These are phyloP conservation scores for Exophiala oligosperma DNA, from an alignment of 2,329 filamentous ascomycete genomes.

Conservation along the genomic window DNA sequence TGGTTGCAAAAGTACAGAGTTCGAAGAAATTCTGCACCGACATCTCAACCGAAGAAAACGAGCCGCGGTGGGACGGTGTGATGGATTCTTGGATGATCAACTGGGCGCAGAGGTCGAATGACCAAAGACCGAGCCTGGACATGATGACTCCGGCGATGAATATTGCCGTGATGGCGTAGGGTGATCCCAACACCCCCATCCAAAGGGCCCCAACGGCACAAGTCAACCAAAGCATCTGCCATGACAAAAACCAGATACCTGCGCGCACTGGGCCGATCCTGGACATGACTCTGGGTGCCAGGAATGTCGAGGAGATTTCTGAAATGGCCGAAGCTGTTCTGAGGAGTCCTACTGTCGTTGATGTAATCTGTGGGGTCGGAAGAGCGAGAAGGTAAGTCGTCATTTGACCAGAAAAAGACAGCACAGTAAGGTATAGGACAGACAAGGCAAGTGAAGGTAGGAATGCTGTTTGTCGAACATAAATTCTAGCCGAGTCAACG, in stretches of 20 bases:
- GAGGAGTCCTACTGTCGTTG: slow-evolving; percentile 49
- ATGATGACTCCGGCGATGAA: slow-evolving; percentile 54
- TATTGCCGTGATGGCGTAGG: slow-evolving; percentile 43
- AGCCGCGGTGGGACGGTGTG: slow-evolving; percentile 58
- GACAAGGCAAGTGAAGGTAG: slow-evolving; percentile 51
- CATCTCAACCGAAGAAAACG: slow-evolving; percentile 68
- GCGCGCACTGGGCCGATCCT: slow-evolving; percentile 61
- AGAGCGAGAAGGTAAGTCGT: slow-evolving; percentile 55
- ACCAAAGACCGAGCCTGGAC: slow-evolving; percentile 62
- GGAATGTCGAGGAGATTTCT: slow-evolving; percentile 56
- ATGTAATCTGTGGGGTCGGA: slow-evolving; percentile 43
- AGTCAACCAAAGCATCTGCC: slow-evolving; percentile 62
- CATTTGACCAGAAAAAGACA: slow-evolving; percentile 57
- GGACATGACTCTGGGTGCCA: slow-evolving; percentile 52
- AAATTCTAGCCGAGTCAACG: slow-evolving; percentile 27
- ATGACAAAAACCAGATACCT: slow-evolving; percentile 70
- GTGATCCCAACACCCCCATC: slow-evolving; percentile 30
- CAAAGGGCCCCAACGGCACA: slow-evolving; percentile 48
- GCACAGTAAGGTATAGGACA: slow-evolving; percentile 56
- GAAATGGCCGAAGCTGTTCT: slow-evolving; percentile 50
- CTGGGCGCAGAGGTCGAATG: slow-evolving; percentile 62
- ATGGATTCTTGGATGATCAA: slow-evolving; percentile 61
- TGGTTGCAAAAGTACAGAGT: slow-evolving; percentile 64
- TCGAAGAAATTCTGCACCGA: slow-evolving; percentile 70
- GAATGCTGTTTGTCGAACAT: slow-evolving; percentile 39